Percentiles rank a stretch among this genome's conserved stretches.
These are phyloP conservation scores for Kuraishia piskuri DNA, from an alignment of 805 yeast species.

Conservation along the genomic window DNA sequence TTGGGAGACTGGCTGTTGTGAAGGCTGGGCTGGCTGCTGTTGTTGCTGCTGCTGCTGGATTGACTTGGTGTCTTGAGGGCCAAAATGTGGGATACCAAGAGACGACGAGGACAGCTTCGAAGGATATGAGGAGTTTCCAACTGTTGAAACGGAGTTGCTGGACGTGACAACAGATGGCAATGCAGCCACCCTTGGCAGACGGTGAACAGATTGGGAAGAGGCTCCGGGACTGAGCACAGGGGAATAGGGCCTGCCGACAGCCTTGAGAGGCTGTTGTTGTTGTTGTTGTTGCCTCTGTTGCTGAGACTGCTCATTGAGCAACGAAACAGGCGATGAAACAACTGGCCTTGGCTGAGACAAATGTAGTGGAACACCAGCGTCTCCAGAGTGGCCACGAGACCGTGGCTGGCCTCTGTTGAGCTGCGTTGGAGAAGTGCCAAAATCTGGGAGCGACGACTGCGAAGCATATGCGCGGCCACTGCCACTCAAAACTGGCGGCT, in stretches of 20 bases:
- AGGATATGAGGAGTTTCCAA: neutral
- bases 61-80: neutral
- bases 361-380: neutral
- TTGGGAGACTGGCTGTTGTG: conserved; percentile 4
- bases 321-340: neutral
- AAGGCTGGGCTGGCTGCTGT: conserved; percentile 5
- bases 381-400: neutral
- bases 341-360: neutral
- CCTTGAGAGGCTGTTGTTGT: conserved; percentile 4
- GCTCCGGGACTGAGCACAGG: neutral
- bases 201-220: neutral
- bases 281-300: conserved; percentile 6
- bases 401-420: neutral
- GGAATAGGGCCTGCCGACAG: neutral
- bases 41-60: neutral
- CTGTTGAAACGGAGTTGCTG: neutral
- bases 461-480: neutral
- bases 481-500: neutral
- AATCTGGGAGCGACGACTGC: neutral
- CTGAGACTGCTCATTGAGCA: conserved; percentile 7
- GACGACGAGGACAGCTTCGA: neutral
- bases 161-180: neutral
- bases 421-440: neutral
- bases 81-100: neutral
- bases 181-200: neutral